Percentiles rank a stretch among this genome's conserved stretches.
These are phyloP conservation scores for Aspergillus pseudonomiae DNA, from an alignment of 2,329 filamentous ascomycete species.

Conservation along the genomic window DNA sequence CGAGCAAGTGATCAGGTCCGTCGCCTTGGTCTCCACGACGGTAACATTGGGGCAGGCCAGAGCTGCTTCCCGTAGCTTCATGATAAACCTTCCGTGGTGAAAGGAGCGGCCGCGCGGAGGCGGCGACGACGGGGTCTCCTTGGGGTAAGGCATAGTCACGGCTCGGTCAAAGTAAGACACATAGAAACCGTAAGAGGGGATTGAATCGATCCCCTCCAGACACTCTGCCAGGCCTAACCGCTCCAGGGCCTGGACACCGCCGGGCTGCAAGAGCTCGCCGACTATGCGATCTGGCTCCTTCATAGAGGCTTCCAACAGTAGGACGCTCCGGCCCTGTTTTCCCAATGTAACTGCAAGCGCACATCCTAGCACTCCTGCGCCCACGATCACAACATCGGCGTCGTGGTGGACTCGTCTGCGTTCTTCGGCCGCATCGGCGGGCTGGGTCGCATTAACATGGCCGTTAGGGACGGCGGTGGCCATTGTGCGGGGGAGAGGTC, in stretches of 20 bases:
- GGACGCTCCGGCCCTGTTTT: conserved; percentile 85
- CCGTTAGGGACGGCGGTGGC: conserved; percentile 27
- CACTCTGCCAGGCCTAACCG: conserved; percentile 80
- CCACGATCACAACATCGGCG: conserved; percentile 85
- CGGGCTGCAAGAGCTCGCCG: conserved; percentile 91
- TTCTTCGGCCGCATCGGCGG: conserved; percentile 40
- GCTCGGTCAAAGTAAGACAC: conserved; percentile 77
- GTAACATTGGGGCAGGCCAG: conserved; percentile 78
- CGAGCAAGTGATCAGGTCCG: conserved; percentile 71
- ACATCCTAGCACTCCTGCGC: conserved; percentile 87
- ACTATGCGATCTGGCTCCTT: conserved; percentile 95
- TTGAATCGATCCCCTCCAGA: conserved; percentile 84
- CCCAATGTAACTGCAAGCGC: conserved; percentile 82
- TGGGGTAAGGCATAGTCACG: conserved; percentile 79
- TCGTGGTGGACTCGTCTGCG: conserved; percentile 61
- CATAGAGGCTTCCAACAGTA: conserved; percentile 84
- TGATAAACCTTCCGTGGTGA: conserved; percentile 93
- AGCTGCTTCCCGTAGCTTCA: conserved; percentile 75
- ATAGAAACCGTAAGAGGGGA: conserved; percentile 82
- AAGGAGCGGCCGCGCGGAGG: conserved; percentile 77
- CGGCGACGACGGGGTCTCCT: conserved; percentile 51
- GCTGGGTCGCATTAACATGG: conserved; percentile 27
- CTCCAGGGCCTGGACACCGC: conserved; percentile 78
- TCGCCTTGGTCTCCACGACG: conserved; percentile 86
- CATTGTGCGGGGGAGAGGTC: conserved; percentile 26